Evolutionary conservation across 2,329 filamentous ascomycete genomes (phyloP), one percentile per base, ranked within the genome.

Genomic region (Ophiostoma angusticollis): DNA sequence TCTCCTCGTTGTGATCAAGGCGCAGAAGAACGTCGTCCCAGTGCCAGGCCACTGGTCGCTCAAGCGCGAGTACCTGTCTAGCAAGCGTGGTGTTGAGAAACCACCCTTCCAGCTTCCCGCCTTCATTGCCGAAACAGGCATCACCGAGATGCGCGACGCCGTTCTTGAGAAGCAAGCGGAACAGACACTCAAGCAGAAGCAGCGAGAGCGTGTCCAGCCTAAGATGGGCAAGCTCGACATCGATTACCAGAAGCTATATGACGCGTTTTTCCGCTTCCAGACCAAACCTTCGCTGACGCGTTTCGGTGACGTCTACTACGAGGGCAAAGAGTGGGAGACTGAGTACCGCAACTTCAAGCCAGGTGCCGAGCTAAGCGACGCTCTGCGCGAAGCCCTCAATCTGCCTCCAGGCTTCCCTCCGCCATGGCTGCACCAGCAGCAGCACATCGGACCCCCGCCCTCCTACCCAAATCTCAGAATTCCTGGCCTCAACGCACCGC

Each of bases 241-340:
- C 49, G 91, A 98, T 60, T 98, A 98, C 59, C 85, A 94, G 56
- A 95, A 91, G 58, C 76, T 96, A 39, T 96, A 96, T 62, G 91
- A 96, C 56, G 91, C 91, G 4, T 98, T 98, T 67, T 98, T 98
- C 68, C 77, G 86, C 43, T 93, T 94, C 56, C 91, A 98, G 63
- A 93, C 85, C 29, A 98, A 98, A 61, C 91, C 91, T 0, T 79
- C 86, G 50, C 65, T 98, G 46, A 96, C 91, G 23, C 75, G 87
- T 31, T 98, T 94, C 51, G 91, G 91, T 29, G 91, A 98, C 59
- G 87, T 98, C n/a, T 98, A 98, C 60, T 96, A 96, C 58, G 91
- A 98, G 61, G 91, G 91, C 55, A 98, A 98, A 59, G 91, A 98
- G 57, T 91, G 84, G 54, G 91, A 98, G 61, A 94, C 91, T 1